Evolutionary conservation across 129 eudicot genomes (phyloP).

Genomic region (Chrysanthemum seticuspe): DNA sequence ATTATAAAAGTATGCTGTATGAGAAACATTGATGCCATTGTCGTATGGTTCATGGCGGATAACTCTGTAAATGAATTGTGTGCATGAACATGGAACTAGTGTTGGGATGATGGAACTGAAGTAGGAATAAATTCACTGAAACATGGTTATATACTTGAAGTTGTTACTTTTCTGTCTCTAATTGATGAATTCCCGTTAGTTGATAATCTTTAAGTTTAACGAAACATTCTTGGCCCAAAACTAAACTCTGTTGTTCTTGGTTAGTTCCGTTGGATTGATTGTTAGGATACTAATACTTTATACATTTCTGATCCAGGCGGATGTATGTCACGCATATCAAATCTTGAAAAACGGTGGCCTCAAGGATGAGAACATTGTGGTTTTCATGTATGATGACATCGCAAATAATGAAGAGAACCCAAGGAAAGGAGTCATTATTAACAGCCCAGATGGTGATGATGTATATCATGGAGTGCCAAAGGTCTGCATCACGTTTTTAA

Average conservation of each 20-base stretch:
- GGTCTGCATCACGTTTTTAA: constrained; percentile 35
- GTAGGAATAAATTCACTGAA: too few species aligned
- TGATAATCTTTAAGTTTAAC: too few species aligned
- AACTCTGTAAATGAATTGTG: background rate
- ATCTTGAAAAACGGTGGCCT: constrained; percentile 79
- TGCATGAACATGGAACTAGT: background rate
- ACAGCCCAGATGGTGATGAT: constrained; percentile 79
- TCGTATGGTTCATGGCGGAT: background rate
- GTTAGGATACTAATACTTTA: background rate
- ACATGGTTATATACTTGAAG: background rate
- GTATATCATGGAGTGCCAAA: constrained; percentile 93
- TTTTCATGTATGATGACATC: constrained; percentile 95
- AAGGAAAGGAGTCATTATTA: constrained; percentile 78
- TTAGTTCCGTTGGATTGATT: constrained; percentile 8
- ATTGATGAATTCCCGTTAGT: too few species aligned
- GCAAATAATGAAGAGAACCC: constrained; percentile 85
- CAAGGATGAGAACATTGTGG: constrained; percentile 85
- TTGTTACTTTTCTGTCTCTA: too few species aligned
- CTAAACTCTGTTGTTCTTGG: background rate
- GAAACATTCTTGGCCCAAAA: constrained; percentile 1
- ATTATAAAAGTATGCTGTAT: too few species aligned
- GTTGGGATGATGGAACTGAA: background rate
- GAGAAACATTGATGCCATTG: too few species aligned
- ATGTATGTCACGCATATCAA: constrained; percentile 78
- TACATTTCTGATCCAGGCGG: constrained; percentile 43